A percentile compares a stretch with the other conserved stretches of the same genome.
These are phyloP conservation scores for Ganoderma lingzhi DNA, from an alignment of 1,284 basidiomycete species.

Conservation along the genomic window DNA sequence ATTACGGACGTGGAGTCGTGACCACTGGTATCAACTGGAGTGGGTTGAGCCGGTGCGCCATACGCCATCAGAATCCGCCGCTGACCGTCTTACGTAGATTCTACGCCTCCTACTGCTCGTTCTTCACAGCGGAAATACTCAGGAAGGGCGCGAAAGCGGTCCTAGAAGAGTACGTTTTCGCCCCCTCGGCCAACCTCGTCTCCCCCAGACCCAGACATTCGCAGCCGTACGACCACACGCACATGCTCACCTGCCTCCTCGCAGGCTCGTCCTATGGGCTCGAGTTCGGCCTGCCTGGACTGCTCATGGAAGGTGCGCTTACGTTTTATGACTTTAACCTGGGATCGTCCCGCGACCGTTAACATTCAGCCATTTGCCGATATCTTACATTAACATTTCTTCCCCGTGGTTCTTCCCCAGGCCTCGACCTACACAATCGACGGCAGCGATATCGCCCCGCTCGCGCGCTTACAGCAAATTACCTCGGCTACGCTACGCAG, in stretches of 20 bases:
- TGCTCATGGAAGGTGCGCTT: conserved; percentile 64
- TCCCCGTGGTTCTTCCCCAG: background rate
- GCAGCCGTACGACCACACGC: background rate
- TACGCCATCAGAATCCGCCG: background rate
- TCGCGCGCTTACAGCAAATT: background rate
- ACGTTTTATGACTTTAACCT: background rate
- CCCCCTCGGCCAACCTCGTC: conserved; percentile 5
- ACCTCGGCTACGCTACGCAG: background rate
- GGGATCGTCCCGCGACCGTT: background rate
- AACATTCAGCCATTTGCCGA: background rate
- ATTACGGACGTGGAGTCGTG: background rate
- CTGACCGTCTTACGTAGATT: conserved; percentile 48
- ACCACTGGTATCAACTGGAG: background rate
- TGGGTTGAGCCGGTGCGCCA: background rate
- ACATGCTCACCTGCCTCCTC: conserved; percentile 32
- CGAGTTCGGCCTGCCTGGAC: conserved; percentile 70
- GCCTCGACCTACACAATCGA: background rate
- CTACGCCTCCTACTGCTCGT: conserved; percentile 61
- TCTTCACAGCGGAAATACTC: conserved; percentile 55
- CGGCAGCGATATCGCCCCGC: background rate
- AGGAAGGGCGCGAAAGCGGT: conserved; percentile 50
- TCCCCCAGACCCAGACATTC: background rate
- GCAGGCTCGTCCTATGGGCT: conserved; percentile 54
- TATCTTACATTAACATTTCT: background rate
- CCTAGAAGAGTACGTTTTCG: conserved; percentile 61